Conservation (phyloP, 2,329 filamentous ascomycete species). For the Monosporascus sp. region DNA sequence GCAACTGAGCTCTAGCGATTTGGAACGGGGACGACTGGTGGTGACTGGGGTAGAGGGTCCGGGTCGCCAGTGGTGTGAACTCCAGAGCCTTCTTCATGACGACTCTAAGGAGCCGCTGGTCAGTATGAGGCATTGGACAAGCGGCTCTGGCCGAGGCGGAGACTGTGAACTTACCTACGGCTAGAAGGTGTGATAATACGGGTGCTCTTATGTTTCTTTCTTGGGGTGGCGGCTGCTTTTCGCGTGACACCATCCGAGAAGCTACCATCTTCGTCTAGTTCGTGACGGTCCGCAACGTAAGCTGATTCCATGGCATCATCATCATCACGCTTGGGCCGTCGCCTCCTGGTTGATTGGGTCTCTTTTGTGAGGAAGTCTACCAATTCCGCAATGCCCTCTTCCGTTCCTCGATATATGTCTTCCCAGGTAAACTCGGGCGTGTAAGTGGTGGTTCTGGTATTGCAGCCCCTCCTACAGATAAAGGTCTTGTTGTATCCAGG, state of each 20-base stretch:
- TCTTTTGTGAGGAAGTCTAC: constrained; percentile 62
- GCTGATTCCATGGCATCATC: constrained; percentile 25
- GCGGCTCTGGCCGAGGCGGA: constrained; percentile 47
- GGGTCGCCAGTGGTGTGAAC: constrained; percentile 91
- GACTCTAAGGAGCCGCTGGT: constrained; percentile 38
- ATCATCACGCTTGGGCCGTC: constrained; percentile 26
- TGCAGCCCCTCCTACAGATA: constrained; percentile 83
- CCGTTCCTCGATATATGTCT: constrained; percentile 65
- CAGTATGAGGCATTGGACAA: not conserved
- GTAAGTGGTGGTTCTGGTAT: constrained; percentile 82
- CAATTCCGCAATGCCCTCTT: constrained; percentile 60
- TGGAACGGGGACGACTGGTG: constrained; percentile 84
- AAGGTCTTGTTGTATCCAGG: constrained; percentile 81
- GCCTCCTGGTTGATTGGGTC: constrained; percentile 66
- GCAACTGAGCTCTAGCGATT: constrained; percentile 78
- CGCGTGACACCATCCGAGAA: constrained; percentile 31
- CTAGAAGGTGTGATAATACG: constrained; percentile 38
- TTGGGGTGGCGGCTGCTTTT: constrained; percentile 42
- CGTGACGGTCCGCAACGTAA: constrained; percentile 24
- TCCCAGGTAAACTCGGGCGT: constrained; percentile 93
- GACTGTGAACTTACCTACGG: constrained; percentile 35
- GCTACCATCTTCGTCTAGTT: constrained; percentile 24
- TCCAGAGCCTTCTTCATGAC: constrained; percentile 83
- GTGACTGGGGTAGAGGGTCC: constrained; percentile 70
- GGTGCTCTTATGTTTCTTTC: constrained; percentile 49